Evolutionary conservation across 2,329 filamentous ascomycete species (phyloP).

Genomic region (Huntiella bhutanensis): DNA sequence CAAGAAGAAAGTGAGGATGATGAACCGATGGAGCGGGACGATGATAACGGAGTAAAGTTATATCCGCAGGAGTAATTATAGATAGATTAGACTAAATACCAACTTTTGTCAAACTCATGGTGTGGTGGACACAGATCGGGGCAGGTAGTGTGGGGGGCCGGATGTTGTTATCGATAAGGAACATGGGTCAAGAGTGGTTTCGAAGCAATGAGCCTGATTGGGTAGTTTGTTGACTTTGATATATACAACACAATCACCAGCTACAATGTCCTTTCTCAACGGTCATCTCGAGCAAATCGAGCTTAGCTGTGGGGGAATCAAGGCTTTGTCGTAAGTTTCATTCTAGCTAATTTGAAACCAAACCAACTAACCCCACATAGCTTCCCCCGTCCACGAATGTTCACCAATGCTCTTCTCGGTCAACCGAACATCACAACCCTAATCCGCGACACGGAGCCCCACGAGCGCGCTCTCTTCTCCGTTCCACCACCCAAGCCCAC

Average conservation of each 20-base stretch:
- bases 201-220: no score
- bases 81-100: background rate
- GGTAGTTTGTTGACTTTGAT: no score
- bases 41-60: conserved; percentile 3
- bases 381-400: conserved; percentile 81
- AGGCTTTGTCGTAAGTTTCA: conserved; percentile 48
- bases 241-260: background rate
- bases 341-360: background rate
- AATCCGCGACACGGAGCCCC: conserved; percentile 84
- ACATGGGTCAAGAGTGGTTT: background rate
- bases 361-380: conserved; percentile 24
- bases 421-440: conserved; percentile 83
- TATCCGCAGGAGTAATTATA: background rate
- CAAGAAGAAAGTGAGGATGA: conserved; percentile 2
- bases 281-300: conserved; percentile 60
- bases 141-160: conserved; percentile 1
- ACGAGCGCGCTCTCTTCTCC: conserved; percentile 89
- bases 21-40: conserved; percentile 5
- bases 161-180: conserved; percentile 5
- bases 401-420: conserved; percentile 79
- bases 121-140: no score
- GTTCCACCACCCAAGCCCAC: conserved; percentile 46
- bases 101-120: no score
- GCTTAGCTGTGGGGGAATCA: conserved; percentile 57
- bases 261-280: conserved; percentile 46